Percentiles rank a stretch among this genome's conserved stretches.
phyloP scores from a whole-genome alignment of 1,284 basidiomycete genomes.

The Agroathelia rolfsii region DNA sequence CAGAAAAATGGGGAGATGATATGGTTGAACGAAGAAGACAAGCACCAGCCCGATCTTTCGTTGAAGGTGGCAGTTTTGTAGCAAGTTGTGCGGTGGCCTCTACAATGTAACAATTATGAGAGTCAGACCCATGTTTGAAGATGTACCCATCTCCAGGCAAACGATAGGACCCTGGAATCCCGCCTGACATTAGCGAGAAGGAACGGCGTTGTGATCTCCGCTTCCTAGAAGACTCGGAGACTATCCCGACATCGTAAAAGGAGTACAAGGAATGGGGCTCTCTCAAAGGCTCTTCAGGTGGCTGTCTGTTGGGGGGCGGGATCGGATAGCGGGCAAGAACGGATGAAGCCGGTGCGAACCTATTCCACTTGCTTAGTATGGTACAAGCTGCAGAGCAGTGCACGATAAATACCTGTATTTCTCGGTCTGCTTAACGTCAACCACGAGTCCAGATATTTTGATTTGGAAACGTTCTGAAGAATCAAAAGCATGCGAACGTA shows the following conservation, averaged over 20 bases:
- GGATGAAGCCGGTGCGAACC: slow-evolving; percentile 28
- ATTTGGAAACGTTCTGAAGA: slow-evolving; percentile 38
- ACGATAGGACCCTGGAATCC: slow-evolving; percentile 32
- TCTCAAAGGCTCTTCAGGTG: slow-evolving; percentile 48
- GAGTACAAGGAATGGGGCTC: slow-evolving; percentile 39
- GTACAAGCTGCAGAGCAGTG: slow-evolving; percentile 1
- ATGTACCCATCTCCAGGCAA: slow-evolving; percentile 35
- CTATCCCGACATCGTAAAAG: slow-evolving; percentile 45
- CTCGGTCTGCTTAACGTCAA: slow-evolving; percentile 54
- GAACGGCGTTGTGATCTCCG: slow-evolving; percentile 29
- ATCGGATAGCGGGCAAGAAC: slow-evolving; percentile 41
- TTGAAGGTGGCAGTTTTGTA: slow-evolving; percentile 36
- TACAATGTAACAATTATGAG: no score
- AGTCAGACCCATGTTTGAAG: slow-evolving; percentile 33
- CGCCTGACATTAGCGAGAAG: slow-evolving; percentile 44
- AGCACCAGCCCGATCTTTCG: slow-evolving; percentile 34
- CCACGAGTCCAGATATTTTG: slow-evolving; percentile 40
- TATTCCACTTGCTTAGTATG: slow-evolving; percentile 17
- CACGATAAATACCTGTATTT: slow-evolving; percentile 42
- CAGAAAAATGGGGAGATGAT: slow-evolving; percentile 44
- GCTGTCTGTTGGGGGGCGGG: slow-evolving; percentile 44
- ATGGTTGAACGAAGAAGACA: slow-evolving; percentile 34
- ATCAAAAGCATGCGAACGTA: slow-evolving; percentile 46
- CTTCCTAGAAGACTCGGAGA: no score
- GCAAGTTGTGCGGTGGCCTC: slow-evolving; percentile 39